Base-by-base conservation (phyloP, 352 stramenopile genomes). In the Phytopythium sindhum region DNA sequence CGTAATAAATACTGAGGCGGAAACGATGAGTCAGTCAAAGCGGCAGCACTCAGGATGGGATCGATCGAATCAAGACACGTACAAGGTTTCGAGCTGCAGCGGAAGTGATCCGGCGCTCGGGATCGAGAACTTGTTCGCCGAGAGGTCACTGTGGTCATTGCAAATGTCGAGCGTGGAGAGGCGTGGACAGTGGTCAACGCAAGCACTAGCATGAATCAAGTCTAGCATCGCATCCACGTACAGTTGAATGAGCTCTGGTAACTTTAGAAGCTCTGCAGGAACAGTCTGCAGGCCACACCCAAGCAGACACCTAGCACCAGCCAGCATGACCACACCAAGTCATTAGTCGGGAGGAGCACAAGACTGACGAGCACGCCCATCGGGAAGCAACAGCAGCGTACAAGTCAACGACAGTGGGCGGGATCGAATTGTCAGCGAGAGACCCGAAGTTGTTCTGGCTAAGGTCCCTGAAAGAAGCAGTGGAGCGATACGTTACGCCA, bases 211-310 rank as follows among this genome's bases (percentile, higher is more conserved):
- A 39, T 10, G 33, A 10, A 57, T 14, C 48, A 29, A 28, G 9
- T 15, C 2, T 12, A 55, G 19, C 21, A 10, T 17, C 15, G 17
- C 26, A 21, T 0, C 41, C 21, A 63, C 69, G 53, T 61, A 81
- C 74, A 81, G 60, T 26, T 63, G 67, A 60, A 64, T 70, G 47
- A 82, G 74, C 3, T 65, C 29, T 3, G 71, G 70, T 64, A 82
- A 69, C 45, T 63, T 64, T 23, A 72, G 23, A 26, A 82, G 56
- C 21, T 73, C 74, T 10, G 60, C 24, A n/a, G 74, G 74, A 15
- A 82, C 28, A 11, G 60, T 63, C 28, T 67, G 64, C 24, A 79
- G 64, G 4, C 68, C 26, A 11, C 42, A 68, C 12, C 15, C 52
- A 60, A 45, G 65, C n/a, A 47, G 28, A 64, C 35, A 57, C 8